Evolutionary conservation across 345 rosid genomes (phyloP).

Genomic region (Reutealis trisperma): DNA sequence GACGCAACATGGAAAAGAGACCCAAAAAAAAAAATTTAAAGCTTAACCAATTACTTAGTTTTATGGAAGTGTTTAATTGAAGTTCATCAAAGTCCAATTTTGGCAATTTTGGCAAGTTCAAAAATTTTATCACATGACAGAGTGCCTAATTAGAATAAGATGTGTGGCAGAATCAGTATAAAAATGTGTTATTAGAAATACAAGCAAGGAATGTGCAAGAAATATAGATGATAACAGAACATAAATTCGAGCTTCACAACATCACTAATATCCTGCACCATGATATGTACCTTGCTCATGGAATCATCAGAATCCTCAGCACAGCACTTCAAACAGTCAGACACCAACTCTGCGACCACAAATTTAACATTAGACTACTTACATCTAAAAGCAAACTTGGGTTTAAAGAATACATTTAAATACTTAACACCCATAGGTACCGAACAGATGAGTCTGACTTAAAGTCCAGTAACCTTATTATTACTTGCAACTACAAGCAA

Average conservation of each 20-base stretch:
- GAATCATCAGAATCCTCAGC: conserved; percentile 93
- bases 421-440: neutral
- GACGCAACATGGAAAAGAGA: neutral
- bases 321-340: conserved; percentile 94
- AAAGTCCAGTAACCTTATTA: too few species aligned
- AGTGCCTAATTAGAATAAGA: neutral
- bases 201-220: neutral
- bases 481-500: too few species aligned
- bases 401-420: neutral
- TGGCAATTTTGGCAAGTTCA: neutral
- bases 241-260: neutral
- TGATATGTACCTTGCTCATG: conserved; percentile 64
- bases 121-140: neutral
- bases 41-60: neutral
- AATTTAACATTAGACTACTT: conserved; percentile 12
- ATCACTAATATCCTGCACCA: neutral
- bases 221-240: conserved; percentile 1
- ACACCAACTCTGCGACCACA: conserved; percentile 73
- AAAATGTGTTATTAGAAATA: neutral
- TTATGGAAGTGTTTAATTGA: neutral
- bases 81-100: neutral
- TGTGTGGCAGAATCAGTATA: neutral
- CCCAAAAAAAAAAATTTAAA: neutral
- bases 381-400: neutral
- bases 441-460: neutral